A percentile compares a stretch with the other conserved stretches of the same genome.
Evolutionary conservation across 345 rosid genomes (phyloP).

Genomic region (Heritiera littoralis): DNA sequence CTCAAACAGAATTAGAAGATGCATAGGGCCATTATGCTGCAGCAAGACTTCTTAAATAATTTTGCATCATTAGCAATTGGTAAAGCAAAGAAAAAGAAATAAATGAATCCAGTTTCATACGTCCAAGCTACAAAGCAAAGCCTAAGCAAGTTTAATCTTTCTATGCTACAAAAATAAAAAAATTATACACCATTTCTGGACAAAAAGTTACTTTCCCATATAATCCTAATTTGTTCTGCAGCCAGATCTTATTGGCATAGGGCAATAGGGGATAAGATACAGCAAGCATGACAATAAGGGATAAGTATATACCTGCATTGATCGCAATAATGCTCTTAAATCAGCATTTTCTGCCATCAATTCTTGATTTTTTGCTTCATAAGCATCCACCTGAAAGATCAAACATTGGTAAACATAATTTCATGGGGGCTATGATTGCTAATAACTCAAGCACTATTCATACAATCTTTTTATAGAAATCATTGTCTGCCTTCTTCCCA

Average conservation of each 20-base stretch:
- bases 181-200: neutral
- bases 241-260: neutral
- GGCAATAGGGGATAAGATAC: neutral
- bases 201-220: neutral
- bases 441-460: constrained; percentile 28
- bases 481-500: constrained; percentile 92
- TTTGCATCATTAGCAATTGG: neutral
- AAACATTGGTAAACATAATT: constrained; percentile 16
- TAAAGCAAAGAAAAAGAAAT: neutral
- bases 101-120: neutral
- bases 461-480: constrained; percentile 94
- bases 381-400: constrained; percentile 81
- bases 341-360: constrained; percentile 83
- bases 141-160: constrained; percentile 1
- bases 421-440: constrained; percentile 9
- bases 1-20: neutral
- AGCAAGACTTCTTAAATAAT: neutral
- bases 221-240: neutral
- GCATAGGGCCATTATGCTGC: neutral
- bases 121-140: neutral
- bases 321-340: constrained; percentile 81
- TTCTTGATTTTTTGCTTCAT: constrained; percentile 91
- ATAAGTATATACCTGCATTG: constrained; percentile 71
- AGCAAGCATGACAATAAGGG: neutral
- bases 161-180: neutral